These are phyloP conservation scores for Trametes villosa DNA, from an alignment of 768 basidiomycete genomes.

Conservation along the genomic window DNA sequence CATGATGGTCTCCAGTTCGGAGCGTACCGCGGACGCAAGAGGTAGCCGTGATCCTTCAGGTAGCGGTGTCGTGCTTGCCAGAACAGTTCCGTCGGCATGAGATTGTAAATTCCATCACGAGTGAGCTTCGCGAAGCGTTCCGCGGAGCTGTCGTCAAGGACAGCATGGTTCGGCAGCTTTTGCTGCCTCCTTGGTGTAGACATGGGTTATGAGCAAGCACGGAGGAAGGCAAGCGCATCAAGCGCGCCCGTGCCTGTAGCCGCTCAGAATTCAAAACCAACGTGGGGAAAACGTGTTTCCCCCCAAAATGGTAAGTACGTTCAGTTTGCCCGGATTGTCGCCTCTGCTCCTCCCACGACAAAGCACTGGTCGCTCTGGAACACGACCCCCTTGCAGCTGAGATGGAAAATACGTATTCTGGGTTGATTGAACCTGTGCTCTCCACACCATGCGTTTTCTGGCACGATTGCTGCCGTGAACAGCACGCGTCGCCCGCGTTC, in stretches of 20 bases:
- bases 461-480: too few species aligned
- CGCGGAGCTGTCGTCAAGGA: not conserved
- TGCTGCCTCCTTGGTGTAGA: not conserved
- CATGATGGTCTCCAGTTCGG: constrained; percentile 28
- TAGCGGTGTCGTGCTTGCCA: constrained; percentile 24
- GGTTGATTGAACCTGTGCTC: too few species aligned
- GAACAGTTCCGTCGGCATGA: constrained; percentile 1
- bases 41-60: constrained; percentile 23
- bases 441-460: too few species aligned
- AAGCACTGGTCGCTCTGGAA: too few species aligned
- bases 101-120: constrained; percentile 10
- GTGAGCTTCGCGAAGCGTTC: not conserved
- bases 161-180: constrained; percentile 15
- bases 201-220: not conserved
- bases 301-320: not conserved
- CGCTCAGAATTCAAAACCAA: not conserved
- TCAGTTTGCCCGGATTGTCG: not conserved
- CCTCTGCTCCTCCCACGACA: not conserved
- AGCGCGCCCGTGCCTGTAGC: too few species aligned
- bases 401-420: too few species aligned
- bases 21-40: constrained; percentile 24
- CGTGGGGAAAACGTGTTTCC: not conserved
- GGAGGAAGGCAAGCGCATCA: not conserved
- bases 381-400: too few species aligned
- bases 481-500: too few species aligned